Conservation (phyloP, 2,329 filamentous ascomycete genomes). For the Xylariaceae sp. region DNA sequence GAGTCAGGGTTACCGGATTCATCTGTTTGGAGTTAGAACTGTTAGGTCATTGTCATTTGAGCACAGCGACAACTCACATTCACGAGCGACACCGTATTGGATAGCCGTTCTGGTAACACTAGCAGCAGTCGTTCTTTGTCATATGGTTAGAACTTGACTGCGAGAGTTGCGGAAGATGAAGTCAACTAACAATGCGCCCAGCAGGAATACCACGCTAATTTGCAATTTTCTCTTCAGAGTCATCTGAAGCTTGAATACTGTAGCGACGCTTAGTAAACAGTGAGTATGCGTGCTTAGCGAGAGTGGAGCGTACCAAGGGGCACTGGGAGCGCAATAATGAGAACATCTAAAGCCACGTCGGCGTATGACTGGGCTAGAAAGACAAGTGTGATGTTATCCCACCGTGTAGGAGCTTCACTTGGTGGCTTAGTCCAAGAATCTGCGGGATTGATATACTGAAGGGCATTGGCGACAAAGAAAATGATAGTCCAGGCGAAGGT, state of each 20-base stretch:
- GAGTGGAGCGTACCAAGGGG: neutral
- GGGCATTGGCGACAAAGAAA: constrained; percentile 5
- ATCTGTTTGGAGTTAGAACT: neutral
- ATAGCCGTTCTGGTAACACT: neutral
- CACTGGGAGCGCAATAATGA: neutral
- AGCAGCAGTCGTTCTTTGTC: neutral
- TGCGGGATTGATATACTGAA: neutral
- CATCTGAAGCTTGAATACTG: neutral
- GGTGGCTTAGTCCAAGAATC: neutral
- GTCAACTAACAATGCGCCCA: neutral
- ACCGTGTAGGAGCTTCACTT: neutral
- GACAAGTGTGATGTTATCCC: neutral
- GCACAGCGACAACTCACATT: neutral
- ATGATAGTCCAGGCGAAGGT: constrained; percentile 2
- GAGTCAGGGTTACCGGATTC: neutral
- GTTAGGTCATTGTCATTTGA: neutral
- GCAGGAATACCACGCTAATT: neutral
- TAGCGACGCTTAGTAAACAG: neutral
- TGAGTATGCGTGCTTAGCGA: neutral
- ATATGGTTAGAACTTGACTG: neutral
- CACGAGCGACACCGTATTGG: neutral
- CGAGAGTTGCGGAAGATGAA: too few relatives aligned
- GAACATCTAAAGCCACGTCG: neutral
- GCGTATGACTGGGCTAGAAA: neutral
- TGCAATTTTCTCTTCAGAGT: neutral